Base-by-base conservation (phyloP, 768 basidiomycete genomes). In the Porpolomopsis calyptriformis region DNA sequence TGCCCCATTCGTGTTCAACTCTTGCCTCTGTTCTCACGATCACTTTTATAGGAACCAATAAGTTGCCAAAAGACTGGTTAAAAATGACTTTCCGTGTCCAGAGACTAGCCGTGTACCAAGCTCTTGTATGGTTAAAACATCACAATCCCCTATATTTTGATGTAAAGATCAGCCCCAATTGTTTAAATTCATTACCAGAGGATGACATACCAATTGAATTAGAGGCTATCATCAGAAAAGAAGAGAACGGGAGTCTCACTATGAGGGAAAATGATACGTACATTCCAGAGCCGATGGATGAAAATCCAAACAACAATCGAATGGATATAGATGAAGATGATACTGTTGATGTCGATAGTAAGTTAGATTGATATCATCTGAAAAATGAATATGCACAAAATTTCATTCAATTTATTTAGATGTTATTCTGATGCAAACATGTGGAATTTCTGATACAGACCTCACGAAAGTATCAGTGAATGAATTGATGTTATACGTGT, bases 71-170 rank as follows among this genome's bases (percentile, higher is more conserved):
- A 25, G 7, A 49, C 0, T 61, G 55, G 58, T 24, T 72, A 23
- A 46, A 36, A 0, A 18, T 14, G 1, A 60, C 54, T 0, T 70
- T 74, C 34, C 49, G 55, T 0, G 66, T 74, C 0, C 52, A 64
- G 0, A 37, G 67, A 1, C 3, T 52, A 0, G 33, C 36, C 0
- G 67, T 74, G 0, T 29, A 11, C 2, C 45, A 51, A 1, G 68
- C 67, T 2, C 43, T 72, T 1, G 1, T 0, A 1, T 70, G 69
- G 66, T 45, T 68, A 25, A 69, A 67, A 43, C 42, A 20, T 1
- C 52, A 69, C 46, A 71, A 71, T 45, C 41, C 52, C 0, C 45
- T 51, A 11, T 66, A 63, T 25, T 66, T 64, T 46, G 31, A 62
- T 27, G 57, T 68, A 9, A 43, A 53, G 1, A 62, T 70, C 2